Percentiles rank a stretch among this genome's conserved stretches.
These are phyloP conservation scores for Aspergillus sclerotiicarbonarius DNA, from an alignment of 495 filamentous ascomycete genomes.

Conservation along the genomic window DNA sequence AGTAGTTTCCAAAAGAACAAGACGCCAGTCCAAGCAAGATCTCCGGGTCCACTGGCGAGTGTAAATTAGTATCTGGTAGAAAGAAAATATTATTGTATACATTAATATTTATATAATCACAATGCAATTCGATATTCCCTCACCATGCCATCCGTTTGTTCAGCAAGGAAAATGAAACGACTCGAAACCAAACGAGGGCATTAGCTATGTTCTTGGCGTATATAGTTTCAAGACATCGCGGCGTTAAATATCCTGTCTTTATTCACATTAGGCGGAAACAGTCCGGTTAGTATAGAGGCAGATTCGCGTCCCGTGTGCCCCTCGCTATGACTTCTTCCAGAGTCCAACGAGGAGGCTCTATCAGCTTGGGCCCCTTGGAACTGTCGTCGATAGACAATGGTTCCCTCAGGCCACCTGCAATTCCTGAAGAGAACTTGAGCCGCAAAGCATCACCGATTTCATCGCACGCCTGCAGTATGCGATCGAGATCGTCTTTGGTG, in stretches of 20 bases:
- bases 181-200: background rate
- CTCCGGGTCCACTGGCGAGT: background rate
- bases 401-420: slow-evolving; percentile 70
- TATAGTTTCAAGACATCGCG: slow-evolving; percentile 2
- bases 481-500: slow-evolving; percentile 89
- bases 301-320: slow-evolving; percentile 34
- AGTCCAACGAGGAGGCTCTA: slow-evolving; percentile 35
- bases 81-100: slow-evolving; percentile 6
- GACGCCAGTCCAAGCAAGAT: no score
- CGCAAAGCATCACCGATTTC: slow-evolving; percentile 79
- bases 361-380: slow-evolving; percentile 11
- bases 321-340: slow-evolving; percentile 32
- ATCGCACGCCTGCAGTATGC: slow-evolving; percentile 76
- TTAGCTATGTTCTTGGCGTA: background rate
- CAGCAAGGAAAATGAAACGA: background rate
- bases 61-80: background rate
- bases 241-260: background rate
- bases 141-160: background rate
- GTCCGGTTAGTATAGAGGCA: slow-evolving; percentile 30
- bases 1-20: no score
- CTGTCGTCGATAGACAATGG: slow-evolving; percentile 57
- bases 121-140: background rate
- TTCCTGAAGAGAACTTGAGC: slow-evolving; percentile 81
- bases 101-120: slow-evolving; percentile 5
- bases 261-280: background rate